phyloP scores from a whole-genome alignment of 495 filamentous ascomycete genomes.

The Hypomontagnella submonticulosa region DNA sequence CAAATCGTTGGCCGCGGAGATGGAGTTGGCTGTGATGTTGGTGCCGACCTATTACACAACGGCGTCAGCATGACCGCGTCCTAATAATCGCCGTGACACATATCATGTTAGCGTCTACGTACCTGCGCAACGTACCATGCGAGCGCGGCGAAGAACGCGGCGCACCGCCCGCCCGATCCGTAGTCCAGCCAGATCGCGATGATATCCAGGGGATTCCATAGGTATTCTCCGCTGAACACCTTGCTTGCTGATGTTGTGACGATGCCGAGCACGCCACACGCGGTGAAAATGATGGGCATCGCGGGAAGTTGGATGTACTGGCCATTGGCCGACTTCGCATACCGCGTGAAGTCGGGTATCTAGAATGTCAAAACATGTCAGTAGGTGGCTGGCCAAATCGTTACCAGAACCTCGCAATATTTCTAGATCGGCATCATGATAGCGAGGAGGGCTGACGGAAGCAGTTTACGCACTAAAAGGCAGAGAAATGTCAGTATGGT shows the following conservation, averaged over 20 bases:
- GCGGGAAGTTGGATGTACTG: slow-evolving; percentile 68
- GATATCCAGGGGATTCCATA: slow-evolving; percentile 68
- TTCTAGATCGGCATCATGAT: no score
- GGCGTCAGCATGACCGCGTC: slow-evolving; percentile 5
- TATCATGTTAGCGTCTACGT: slow-evolving; percentile 6
- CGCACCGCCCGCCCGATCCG: slow-evolving; percentile 58
- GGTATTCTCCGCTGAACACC: slow-evolving; percentile 62
- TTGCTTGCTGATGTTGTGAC: slow-evolving; percentile 63
- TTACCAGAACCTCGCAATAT: no score
- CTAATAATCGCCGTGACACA: not conserved
- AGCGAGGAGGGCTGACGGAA: no score
- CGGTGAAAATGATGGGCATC: slow-evolving; percentile 69
- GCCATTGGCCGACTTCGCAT: slow-evolving; percentile 61
- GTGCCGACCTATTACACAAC: slow-evolving; percentile 60
- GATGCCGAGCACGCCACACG: slow-evolving; percentile 62
- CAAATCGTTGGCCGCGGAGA: slow-evolving; percentile 69
- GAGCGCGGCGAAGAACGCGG: slow-evolving; percentile 68
- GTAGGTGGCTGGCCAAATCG: no score
- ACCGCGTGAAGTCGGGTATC: slow-evolving; percentile 71
- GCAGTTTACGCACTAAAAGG: no score
- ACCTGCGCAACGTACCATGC: slow-evolving; percentile 42
- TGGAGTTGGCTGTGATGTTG: slow-evolving; percentile 69
- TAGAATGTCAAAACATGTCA: no score
- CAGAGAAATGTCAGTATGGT: no score
- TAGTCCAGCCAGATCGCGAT: slow-evolving; percentile 59